Evolutionary conservation across 75 land plant genomes (phyloP).

Genomic region (Gnetum montanum): DNA sequence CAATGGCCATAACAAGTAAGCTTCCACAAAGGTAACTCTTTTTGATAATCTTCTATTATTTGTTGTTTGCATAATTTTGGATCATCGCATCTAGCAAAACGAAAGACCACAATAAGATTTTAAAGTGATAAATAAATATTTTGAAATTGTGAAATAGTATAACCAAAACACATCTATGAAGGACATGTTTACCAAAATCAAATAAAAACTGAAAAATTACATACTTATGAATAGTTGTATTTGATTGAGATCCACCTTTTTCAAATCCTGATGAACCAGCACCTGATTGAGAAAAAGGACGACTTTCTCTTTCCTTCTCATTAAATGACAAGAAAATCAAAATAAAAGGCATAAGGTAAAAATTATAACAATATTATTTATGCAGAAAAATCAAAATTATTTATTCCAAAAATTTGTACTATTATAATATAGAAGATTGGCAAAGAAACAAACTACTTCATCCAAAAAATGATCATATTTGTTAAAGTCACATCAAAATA

Average conservation of each 20-base stretch:
- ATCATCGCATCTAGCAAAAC: constrained; percentile 46
- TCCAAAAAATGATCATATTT: no score
- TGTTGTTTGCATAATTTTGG: constrained; percentile 45
- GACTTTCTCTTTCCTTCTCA: neutral
- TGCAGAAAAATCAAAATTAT: no score
- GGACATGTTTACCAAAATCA: neutral
- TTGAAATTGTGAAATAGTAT: neutral
- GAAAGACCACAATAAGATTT: neutral
- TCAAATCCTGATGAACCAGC: constrained; percentile 9
- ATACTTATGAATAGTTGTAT: constrained; percentile 37
- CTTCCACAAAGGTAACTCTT: constrained; percentile 71
- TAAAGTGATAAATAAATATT: neutral
- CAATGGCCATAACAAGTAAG: constrained; percentile 69
- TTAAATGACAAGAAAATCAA: no score
- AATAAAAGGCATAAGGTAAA: no score
- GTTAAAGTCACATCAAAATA: no score
- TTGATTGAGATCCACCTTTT: constrained; percentile 28
- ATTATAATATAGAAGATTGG: no score
- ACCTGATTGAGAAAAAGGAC: neutral
- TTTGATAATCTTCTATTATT: constrained; percentile 49
- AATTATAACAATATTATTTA: no score
- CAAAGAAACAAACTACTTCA: no score
- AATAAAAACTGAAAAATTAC: constrained; percentile 9
- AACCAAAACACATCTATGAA: neutral
- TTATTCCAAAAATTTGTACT: no score